Evolutionary conservation across 805 yeast genomes (phyloP), one percentile per base, ranked within the genome.

Genomic region (Monosporozyma siamensis): DNA sequence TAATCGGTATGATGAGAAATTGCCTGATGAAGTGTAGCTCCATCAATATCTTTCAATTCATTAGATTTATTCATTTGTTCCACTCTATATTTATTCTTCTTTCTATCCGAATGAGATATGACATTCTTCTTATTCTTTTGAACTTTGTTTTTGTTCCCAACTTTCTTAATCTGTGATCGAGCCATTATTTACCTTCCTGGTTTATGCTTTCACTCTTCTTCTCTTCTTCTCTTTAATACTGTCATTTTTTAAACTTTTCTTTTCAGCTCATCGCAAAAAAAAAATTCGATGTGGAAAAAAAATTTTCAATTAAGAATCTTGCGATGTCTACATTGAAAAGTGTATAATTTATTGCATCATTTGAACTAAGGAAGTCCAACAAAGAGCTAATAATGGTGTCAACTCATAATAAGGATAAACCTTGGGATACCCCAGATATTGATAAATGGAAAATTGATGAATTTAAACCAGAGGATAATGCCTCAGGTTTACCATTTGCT

Each of bases 351-450:
- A 27, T 11, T n/a, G 14, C 31, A 11, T 4, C n/a, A 38, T 32
- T 18, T 20, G 15, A 18, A 15, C 20, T 9, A 6, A 39, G n/a
- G 51, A 38, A 35, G 6, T 17, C 6, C 31, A 27, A n/a, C 4
- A 10, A 25, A 5, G 4, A 39, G 18, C 21, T 5, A 23, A 31
- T n/a, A 11, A 90, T 90, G 98, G 87, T 82, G 20, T 86, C 96
- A 2, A 86, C 95, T 38, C 89, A 90, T 64, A 86, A 92, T 64
- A 81, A 79, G 58, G 97, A 92, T 55, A 90, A 90, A 65, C 97
- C 97, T 41, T 89, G 97, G 97, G 97, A 89, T 60, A 89, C 95
- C 9, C 86, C 83, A 17, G 96, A 88, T 53, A 80, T 89, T 44
- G 95, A 89, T 61, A 89, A 90, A 62, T 90, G 98, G 98, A 70